These are phyloP conservation scores for Hondaea fermentalgiana DNA, from an alignment of 108 stramenopile species.

Conservation along the genomic window DNA sequence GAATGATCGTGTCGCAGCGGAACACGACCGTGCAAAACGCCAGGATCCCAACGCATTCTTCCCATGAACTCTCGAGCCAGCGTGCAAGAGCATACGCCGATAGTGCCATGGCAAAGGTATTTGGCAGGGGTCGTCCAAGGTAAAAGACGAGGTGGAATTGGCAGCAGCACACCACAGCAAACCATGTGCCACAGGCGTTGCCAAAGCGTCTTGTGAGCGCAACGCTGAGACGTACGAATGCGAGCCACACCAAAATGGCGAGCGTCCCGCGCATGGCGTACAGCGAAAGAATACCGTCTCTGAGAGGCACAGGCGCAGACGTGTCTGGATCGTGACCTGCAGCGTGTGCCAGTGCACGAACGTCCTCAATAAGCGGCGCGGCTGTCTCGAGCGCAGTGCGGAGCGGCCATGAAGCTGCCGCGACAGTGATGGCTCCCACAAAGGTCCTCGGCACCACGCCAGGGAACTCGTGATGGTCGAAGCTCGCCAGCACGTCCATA, in stretches of 20 bases:
- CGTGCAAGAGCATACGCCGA: constrained; percentile 55
- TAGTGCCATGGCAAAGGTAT: constrained; percentile 78
- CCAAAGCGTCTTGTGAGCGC: background rate
- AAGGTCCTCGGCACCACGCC: constrained; percentile 60
- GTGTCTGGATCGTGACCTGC: no score
- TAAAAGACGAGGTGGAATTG: constrained; percentile 96
- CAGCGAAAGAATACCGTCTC: background rate
- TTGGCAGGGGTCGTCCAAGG: constrained; percentile 83
- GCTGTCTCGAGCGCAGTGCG: background rate
- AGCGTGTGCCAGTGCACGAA: no score
- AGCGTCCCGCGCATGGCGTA: background rate
- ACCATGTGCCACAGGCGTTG: constrained; percentile 21
- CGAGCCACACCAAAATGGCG: background rate
- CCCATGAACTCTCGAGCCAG: constrained; percentile 49
- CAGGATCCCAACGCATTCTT: constrained; percentile 42
- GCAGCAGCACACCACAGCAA: constrained; percentile 60
- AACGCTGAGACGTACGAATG: background rate
- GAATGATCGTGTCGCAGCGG: constrained; percentile 83
- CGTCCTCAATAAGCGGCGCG: background rate
- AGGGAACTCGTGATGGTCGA: constrained; percentile 50
- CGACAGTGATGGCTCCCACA: constrained; percentile 34
- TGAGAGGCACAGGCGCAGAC: background rate
- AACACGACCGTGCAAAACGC: constrained; percentile 71
- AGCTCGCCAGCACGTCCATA: constrained; percentile 23
- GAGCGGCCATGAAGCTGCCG: background rate